phyloP scores from a whole-genome alignment of 306 rosid genomes.

The Sophora flavescens region DNA sequence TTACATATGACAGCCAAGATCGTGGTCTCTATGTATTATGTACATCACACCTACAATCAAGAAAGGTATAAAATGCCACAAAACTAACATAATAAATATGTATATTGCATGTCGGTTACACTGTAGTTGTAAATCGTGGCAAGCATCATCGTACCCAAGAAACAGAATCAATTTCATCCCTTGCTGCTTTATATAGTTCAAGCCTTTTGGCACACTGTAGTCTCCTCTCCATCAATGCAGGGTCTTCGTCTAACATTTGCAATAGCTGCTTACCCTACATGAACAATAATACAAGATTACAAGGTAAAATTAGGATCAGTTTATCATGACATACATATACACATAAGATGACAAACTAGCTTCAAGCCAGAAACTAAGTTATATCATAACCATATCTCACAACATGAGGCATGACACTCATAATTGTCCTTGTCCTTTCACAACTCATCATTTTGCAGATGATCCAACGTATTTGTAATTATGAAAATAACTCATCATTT shows the following conservation, averaged over 20 bases:
- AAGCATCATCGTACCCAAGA: conserved; percentile 76
- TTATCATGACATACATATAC: conserved; percentile 1
- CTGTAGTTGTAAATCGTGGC: background rate
- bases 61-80: conserved; percentile 10
- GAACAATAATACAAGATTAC: conserved; percentile 1
- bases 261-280: conserved; percentile 76
- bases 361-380: background rate
- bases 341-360: background rate
- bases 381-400: background rate
- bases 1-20: background rate
- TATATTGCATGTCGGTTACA: conserved; percentile 28
- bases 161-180: conserved; percentile 94
- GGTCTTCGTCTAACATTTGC: conserved; percentile 89
- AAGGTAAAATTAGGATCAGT: background rate
- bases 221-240: conserved; percentile 93
- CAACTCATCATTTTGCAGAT: background rate
- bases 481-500: no score
- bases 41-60: conserved; percentile 1
- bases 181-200: conserved; percentile 90
- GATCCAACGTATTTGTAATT: background rate
- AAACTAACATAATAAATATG: conserved; percentile 8
- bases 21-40: background rate
- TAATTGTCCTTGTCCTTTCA: background rate
- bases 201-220: conserved; percentile 87
- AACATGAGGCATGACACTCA: background rate